A percentile compares a stretch with the other conserved stretches of the same genome.
Evolutionary conservation across 2,329 filamentous ascomycete species (phyloP).

Genomic region (Fonsecaea monophora): DNA sequence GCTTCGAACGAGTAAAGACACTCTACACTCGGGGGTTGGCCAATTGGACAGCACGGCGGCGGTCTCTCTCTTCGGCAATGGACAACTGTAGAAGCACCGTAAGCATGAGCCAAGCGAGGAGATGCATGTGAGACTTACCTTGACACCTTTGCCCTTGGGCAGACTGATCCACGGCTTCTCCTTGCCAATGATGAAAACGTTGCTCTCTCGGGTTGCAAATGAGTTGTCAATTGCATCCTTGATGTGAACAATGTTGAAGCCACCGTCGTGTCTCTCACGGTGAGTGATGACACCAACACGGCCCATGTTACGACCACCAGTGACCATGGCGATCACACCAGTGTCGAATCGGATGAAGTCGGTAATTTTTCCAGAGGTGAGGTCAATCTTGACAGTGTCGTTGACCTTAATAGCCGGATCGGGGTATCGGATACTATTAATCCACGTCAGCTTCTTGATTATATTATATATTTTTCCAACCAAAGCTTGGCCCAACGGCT

Average conservation of each 20-base stretch:
- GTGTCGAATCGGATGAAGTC: constrained; percentile 99
- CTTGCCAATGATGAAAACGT: constrained; percentile 98
- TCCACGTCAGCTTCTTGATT: constrained; percentile 48
- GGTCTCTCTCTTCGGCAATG: constrained; percentile 99
- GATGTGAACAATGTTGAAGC: constrained; percentile 99
- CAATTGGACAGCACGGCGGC: constrained; percentile 73
- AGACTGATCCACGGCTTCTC: constrained; percentile 99
- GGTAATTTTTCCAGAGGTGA: constrained; percentile 94
- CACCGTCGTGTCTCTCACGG: constrained; percentile 99
- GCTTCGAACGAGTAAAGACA: not conserved
- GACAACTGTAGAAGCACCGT: constrained; percentile 68
- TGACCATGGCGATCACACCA: constrained; percentile 96
- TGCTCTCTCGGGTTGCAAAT: constrained; percentile 98
- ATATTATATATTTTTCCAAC: constrained; percentile 52
- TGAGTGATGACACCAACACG: constrained; percentile 99
- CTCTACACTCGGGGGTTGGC: constrained; percentile 27
- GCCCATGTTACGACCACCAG: constrained; percentile 99
- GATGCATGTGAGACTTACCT: constrained; percentile 56
- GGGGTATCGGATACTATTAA: constrained; percentile 93
- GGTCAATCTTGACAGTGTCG: constrained; percentile 99
- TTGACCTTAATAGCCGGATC: constrained; percentile 99
- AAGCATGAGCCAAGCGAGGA: constrained; percentile 19
- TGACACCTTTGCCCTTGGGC: constrained; percentile 99
- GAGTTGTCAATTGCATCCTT: constrained; percentile 99
- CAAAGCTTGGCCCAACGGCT: constrained; percentile 99